A percentile compares a stretch with the other conserved stretches of the same genome.
These are phyloP conservation scores for Durusdinium trenchii DNA, from an alignment of 73 alveolate genomes.

Conservation along the genomic window DNA sequence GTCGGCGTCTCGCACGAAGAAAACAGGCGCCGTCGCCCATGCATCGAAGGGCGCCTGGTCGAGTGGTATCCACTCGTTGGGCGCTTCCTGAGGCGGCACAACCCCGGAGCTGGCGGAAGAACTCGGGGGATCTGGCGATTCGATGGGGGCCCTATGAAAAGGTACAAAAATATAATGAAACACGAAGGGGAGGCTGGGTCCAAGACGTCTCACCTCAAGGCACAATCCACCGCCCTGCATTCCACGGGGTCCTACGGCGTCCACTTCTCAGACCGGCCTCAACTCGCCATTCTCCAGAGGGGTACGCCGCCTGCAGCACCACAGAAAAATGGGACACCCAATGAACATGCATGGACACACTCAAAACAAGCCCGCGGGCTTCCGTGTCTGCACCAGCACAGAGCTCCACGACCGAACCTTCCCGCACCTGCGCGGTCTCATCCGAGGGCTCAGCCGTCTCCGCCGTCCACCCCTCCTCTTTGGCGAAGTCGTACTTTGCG, in stretches of 20 bases:
- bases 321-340: neutral
- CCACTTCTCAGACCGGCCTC: neutral
- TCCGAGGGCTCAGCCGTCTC: neutral
- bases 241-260: neutral
- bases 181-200: neutral
- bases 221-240: neutral
- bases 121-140: neutral
- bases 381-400: neutral
- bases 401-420: neutral
- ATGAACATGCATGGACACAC: neutral
- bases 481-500: slow-evolving; percentile 9
- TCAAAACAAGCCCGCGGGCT: neutral
- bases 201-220: neutral
- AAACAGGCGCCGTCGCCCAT: neutral
- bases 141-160: neutral
- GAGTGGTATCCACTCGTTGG: slow-evolving; percentile 16
- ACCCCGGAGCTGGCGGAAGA: neutral
- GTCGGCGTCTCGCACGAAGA: neutral
- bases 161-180: too few species aligned
- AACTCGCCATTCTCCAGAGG: slow-evolving; percentile 56
- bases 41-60: neutral
- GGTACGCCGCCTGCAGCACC: slow-evolving; percentile 4
- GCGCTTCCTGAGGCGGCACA: slow-evolving; percentile 35
- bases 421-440: neutral
- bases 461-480: neutral